Evolutionary conservation across 2,329 filamentous ascomycete genomes (phyloP).

Genomic region (Ophiostoma pallidulum): DNA sequence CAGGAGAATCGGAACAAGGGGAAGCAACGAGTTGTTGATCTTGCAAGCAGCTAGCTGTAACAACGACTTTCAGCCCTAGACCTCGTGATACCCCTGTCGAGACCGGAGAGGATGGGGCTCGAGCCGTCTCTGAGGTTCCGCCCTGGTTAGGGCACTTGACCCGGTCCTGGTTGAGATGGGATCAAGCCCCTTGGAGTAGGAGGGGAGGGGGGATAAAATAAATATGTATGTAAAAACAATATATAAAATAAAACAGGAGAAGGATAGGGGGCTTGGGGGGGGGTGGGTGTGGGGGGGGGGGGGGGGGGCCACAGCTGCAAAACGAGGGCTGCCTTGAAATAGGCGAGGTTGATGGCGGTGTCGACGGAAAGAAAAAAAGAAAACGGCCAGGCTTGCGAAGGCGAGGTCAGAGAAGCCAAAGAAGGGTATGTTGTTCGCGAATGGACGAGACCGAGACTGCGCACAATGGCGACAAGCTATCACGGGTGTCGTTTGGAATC

Average conservation of each 20-base stretch:
- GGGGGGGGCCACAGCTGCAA: no score
- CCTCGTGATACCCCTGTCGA: constrained; percentile 8
- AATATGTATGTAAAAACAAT: background rate
- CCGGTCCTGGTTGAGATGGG: background rate
- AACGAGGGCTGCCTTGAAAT: no score
- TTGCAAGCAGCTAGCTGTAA: background rate
- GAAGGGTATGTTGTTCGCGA: no score
- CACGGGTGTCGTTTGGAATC: no score
- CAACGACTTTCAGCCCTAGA: background rate
- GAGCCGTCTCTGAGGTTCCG: constrained; percentile 6
- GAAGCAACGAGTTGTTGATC: background rate
- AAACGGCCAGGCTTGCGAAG: no score
- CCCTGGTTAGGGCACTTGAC: background rate
- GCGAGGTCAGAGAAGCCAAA: no score
- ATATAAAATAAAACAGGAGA: background rate
- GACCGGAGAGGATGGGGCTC: background rate
- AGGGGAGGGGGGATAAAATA: background rate
- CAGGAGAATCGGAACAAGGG: background rate
- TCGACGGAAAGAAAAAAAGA: no score
- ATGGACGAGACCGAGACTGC: no score
- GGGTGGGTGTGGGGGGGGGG: no score
- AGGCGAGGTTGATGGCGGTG: no score
- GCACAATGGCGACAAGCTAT: no score
- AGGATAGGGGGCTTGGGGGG: background rate
- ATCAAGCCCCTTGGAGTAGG: background rate